Conservation (phyloP, 129 eudicot species). For the Tagetes patula region DNA sequence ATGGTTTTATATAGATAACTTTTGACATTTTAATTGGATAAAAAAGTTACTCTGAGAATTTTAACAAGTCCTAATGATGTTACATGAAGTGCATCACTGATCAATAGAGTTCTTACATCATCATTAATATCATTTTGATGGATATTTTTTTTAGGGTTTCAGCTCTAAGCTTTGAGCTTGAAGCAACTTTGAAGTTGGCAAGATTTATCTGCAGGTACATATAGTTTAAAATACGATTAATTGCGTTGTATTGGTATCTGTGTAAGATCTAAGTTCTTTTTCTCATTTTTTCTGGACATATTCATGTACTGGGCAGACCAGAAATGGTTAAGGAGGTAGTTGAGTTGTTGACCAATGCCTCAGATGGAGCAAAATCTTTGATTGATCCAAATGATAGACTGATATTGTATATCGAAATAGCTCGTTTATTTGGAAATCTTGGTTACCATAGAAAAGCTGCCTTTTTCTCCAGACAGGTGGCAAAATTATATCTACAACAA, state of each 20-base stretch:
- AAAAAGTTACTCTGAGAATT: slow-evolving; percentile 6
- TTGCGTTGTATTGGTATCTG: background rate
- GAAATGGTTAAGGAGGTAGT: slow-evolving; percentile 87
- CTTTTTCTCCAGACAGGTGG: slow-evolving; percentile 96
- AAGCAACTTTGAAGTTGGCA: slow-evolving; percentile 90
- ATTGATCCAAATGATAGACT: slow-evolving; percentile 90
- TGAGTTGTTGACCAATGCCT: slow-evolving; percentile 79
- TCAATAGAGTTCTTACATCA: background rate
- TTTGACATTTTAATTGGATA: background rate
- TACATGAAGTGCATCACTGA: background rate
- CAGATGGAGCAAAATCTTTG: slow-evolving; percentile 90
- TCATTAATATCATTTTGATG: slow-evolving; percentile 9
- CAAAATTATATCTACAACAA: slow-evolving; percentile 88
- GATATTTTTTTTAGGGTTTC: slow-evolving; percentile 63
- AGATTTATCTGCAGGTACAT: slow-evolving; percentile 87
- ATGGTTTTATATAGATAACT: background rate
- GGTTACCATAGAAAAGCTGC: slow-evolving; percentile 97
- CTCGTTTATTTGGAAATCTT: slow-evolving; percentile 86
- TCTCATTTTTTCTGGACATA: slow-evolving; percentile 7
- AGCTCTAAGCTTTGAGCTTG: slow-evolving; percentile 96
- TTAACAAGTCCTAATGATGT: slow-evolving; percentile 16
- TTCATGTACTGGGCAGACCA: slow-evolving; percentile 47
- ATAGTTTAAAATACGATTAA: background rate
- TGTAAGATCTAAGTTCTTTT: slow-evolving; percentile 10
- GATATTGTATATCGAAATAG: slow-evolving; percentile 76